Evolutionary conservation across 163 green algal species (phyloP), one percentile per base, ranked within the genome.

Genomic region (Scenedesmus sp.): DNA sequence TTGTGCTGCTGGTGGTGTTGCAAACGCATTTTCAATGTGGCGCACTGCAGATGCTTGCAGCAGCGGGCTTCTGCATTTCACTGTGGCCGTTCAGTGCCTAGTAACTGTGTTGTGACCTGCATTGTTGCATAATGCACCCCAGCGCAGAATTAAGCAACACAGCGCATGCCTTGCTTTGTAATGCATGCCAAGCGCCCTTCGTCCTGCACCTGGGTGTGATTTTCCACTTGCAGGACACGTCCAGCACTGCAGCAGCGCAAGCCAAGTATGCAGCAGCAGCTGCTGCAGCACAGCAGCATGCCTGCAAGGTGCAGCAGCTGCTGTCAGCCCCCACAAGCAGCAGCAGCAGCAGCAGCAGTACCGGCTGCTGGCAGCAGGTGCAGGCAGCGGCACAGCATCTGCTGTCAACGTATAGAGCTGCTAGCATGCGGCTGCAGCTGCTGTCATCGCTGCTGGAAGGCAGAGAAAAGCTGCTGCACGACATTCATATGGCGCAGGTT

Each of bases 311-410:
- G 52, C 82, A 67, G 66, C 89, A 86, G 55, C 56, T 76, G 46
- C 16, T 91, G 16, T 10, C 55, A 66, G 57, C 56, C 46, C 6
- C 54, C 54, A 12, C 34, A 62, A 66, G 16, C 66, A 74, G 46
- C 84, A 6, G 10, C 74, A 76, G 10, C 74, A 76, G 74, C 20
- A 57, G 23, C 18, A n/a, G n/a, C 56, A 18, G 13, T 60, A 12
- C 2, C 64, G 60, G 15, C 23, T 81, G 74, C 15, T 92, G 88
- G 88, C 62, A 1, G n/a, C 18, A 67, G 5, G 81, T 92, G 9
- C 81, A 92, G 34, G 54, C 66, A 18, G 88, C 88, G 34, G 88
- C 88, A 15, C 88, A 92, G 16, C 88, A 92, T 23, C 6, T 92
- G 54, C 88, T 92, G 77, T 84, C 81, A 60, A 89, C 64, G 8